Conservation (phyloP, 2,329 filamentous ascomycete genomes). For the Polytolypa hystricis region DNA sequence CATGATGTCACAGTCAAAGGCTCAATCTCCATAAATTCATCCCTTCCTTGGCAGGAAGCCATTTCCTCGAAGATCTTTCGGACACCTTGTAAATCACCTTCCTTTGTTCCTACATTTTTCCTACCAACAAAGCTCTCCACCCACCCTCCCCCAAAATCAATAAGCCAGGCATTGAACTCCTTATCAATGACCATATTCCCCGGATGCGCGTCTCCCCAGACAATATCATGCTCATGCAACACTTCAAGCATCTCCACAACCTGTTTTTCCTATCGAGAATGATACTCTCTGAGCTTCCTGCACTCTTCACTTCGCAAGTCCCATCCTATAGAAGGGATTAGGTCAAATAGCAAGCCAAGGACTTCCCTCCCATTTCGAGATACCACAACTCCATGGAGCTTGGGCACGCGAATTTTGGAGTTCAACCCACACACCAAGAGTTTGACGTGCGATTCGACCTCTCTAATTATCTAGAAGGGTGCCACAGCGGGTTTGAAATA, state of each 20-base stretch:
- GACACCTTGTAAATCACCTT: background rate
- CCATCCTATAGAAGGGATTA: background rate
- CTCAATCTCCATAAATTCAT: too few relatives aligned
- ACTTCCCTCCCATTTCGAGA: background rate
- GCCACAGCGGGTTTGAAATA: background rate
- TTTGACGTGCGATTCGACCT: background rate
- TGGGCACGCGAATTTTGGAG: background rate
- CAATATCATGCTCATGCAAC: constrained; percentile 5
- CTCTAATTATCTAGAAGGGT: background rate
- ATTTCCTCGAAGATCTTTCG: background rate
- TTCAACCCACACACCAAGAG: background rate
- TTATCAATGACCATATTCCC: constrained; percentile 7
- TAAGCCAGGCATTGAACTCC: constrained; percentile 5
- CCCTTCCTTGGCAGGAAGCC: too few relatives aligned
- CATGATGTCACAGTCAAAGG: too few relatives aligned
- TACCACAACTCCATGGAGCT: background rate
- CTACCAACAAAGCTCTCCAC: background rate
- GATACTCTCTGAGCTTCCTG: background rate
- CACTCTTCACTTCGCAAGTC: background rate
- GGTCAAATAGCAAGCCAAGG: background rate
- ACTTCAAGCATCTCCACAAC: constrained; percentile 2
- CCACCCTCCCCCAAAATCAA: constrained; percentile 7
- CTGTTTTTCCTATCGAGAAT: constrained; percentile 3
- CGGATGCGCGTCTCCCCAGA: constrained; percentile 7
- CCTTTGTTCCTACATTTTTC: background rate